Evolutionary conservation across 1,284 basidiomycete species (phyloP).

Genomic region (Ustilago cynodontis): DNA sequence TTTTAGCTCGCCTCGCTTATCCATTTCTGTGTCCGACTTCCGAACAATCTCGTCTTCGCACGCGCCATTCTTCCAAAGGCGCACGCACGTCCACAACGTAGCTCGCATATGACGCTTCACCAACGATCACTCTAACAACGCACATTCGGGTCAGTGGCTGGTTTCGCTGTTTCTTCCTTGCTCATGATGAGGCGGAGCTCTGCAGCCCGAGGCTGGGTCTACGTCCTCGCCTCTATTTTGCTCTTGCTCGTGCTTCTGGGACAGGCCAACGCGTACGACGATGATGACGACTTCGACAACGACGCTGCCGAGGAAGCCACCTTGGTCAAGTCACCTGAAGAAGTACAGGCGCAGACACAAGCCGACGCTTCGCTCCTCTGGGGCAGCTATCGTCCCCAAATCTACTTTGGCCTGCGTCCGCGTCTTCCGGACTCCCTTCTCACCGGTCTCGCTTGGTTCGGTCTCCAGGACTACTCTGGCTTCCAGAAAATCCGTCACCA

Average conservation of each 20-base stretch:
- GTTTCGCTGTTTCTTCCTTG: background rate
- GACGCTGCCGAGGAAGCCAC: background rate
- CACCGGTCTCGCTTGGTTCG: constrained; percentile 86
- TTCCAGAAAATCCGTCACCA: constrained; percentile 78
- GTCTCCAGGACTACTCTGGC: constrained; percentile 46
- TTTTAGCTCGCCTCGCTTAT: background rate
- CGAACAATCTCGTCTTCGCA: background rate
- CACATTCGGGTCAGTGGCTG: background rate
- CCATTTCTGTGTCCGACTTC: background rate
- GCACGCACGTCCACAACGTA: background rate
- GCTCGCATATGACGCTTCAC: background rate
- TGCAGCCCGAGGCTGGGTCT: background rate
- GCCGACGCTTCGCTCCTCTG: constrained; percentile 77
- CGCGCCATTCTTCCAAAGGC: background rate
- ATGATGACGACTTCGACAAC: constrained; percentile 23
- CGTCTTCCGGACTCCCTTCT: constrained; percentile 85
- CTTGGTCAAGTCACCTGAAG: constrained; percentile 22
- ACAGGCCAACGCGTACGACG: constrained; percentile 13
- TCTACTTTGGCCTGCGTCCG: constrained; percentile 91
- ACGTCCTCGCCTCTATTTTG: constrained; percentile 3
- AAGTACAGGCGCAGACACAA: constrained; percentile 20
- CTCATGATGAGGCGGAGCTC: constrained; percentile 10
- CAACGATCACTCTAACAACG: constrained; percentile 2
- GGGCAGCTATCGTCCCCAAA: constrained; percentile 89
- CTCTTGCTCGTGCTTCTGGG: constrained; percentile 20